Conservation (phyloP, 2,329 filamentous ascomycete species). For the Microdochium bolleyi region DNA sequence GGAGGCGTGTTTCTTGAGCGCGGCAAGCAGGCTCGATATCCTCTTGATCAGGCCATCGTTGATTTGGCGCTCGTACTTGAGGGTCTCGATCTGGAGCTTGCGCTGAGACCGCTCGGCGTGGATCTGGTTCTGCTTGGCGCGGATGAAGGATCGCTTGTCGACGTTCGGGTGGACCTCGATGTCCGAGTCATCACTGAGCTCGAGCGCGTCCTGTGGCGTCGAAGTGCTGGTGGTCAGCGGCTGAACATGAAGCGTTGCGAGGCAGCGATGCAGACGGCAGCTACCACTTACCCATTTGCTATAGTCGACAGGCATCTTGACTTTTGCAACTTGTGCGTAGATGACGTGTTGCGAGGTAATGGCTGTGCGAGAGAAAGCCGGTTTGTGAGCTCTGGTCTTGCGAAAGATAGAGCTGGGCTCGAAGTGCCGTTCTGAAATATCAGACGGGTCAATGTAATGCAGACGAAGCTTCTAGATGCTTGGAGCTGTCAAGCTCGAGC, state of each 20-base stretch:
- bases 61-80: conserved; percentile 87
- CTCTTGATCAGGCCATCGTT: conserved; percentile 85
- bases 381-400: too few species aligned
- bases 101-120: conserved; percentile 83
- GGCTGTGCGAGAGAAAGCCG: too few species aligned
- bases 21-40: conserved; percentile 69
- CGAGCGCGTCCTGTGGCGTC: conserved; percentile 65
- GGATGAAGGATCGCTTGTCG: conserved; percentile 96
- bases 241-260: conserved; percentile 1
- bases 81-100: conserved; percentile 79
- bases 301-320: conserved; percentile 46
- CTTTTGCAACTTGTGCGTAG: not conserved
- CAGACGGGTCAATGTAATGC: too few species aligned
- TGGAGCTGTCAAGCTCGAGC: not conserved
- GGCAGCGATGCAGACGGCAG: not conserved
- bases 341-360: not conserved
- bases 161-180: conserved; percentile 98
- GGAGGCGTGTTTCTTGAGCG: conserved; percentile 65
- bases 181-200: conserved; percentile 96
- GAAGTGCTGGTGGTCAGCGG: conserved; percentile 6
- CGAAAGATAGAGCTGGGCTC: too few species aligned
- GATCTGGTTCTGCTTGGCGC: conserved; percentile 95
- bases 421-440: too few species aligned
- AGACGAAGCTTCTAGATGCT: not conserved
- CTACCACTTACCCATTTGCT: conserved; percentile 55